Percentiles rank a stretch among this genome's conserved stretches.
These are phyloP conservation scores for Stagonosporopsis vannaccii DNA, from an alignment of 2,329 filamentous ascomycete species.

Conservation along the genomic window DNA sequence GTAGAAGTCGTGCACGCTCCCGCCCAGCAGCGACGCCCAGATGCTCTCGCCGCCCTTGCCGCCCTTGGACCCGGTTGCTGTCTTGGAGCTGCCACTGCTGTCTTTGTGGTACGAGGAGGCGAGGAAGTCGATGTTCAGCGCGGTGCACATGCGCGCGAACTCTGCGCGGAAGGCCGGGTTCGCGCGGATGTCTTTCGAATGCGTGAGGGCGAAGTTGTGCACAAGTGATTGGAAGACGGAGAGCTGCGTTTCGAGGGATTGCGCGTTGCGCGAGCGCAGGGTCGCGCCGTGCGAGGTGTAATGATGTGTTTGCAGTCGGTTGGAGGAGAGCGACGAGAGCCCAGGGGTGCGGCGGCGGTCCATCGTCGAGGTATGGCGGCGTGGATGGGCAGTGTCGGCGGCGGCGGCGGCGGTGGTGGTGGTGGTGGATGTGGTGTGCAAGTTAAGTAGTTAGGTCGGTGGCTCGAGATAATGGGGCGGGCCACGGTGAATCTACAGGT, in stretches of 20 bases:
- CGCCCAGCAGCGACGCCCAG: conserved; percentile 91
- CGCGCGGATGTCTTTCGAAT: conserved; percentile 94
- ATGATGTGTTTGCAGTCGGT: conserved; percentile 77
- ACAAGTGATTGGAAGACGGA: conserved; percentile 94
- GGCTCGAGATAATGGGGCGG: too few relatives aligned
- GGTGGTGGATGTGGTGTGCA: not conserved
- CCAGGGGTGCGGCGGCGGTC: conserved; percentile 79
- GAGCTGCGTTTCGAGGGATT: conserved; percentile 89
- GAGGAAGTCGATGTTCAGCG: conserved; percentile 94
- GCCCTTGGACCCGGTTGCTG: conserved; percentile 21
- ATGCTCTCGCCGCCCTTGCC: conserved; percentile 68
- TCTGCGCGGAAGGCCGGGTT: conserved; percentile 95
- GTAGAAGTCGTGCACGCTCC: conserved; percentile 96
- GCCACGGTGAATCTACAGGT: too few relatives aligned
- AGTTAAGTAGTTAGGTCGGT: too few relatives aligned
- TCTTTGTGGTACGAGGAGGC: conserved; percentile 59
- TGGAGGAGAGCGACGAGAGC: conserved; percentile 72
- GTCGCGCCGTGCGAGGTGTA: conserved; percentile 89
- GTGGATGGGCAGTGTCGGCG: not conserved
- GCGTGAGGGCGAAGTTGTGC: conserved; percentile 93
- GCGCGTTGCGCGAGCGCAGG: conserved; percentile 83
- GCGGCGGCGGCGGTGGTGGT: not conserved
- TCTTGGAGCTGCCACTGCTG: conserved; percentile 50
- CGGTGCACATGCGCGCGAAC: conserved; percentile 97
- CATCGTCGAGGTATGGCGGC: conserved; percentile 39